These are phyloP conservation scores for Trichophyton simii DNA, from an alignment of 2,329 filamentous ascomycete species.

Conservation along the genomic window DNA sequence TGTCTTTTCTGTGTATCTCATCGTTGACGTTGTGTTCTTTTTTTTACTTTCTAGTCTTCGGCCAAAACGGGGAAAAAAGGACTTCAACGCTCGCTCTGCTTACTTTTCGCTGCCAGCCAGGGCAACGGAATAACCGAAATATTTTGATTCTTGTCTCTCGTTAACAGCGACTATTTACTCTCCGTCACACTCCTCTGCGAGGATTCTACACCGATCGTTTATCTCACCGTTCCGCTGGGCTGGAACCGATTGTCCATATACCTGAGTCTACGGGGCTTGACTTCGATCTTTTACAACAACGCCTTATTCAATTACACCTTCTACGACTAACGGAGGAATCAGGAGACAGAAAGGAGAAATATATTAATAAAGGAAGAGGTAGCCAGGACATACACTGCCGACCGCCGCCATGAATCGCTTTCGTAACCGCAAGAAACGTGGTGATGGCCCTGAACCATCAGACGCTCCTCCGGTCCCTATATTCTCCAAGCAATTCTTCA, in stretches of 20 bases:
- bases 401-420: conserved; percentile 29
- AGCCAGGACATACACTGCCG: too few relatives aligned
- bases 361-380: too few relatives aligned
- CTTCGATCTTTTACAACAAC: neutral
- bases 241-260: neutral
- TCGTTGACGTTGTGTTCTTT: neutral
- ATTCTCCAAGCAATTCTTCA: conserved; percentile 30
- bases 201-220: neutral
- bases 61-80: neutral
- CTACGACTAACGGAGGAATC: neutral
- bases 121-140: neutral
- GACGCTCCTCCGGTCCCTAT: conserved; percentile 19
- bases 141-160: neutral
- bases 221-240: neutral
- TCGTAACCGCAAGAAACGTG: conserved; percentile 29
- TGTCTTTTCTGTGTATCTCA: neutral
- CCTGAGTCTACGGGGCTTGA: neutral
- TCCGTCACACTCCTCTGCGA: conserved; percentile 3
- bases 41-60: neutral
- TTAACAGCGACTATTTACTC: neutral
- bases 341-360: neutral
- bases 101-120: neutral
- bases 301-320: neutral
- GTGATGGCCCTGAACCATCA: conserved; percentile 18
- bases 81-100: neutral